Percentiles rank a stretch among this genome's conserved stretches.
Evolutionary conservation across 805 yeast genomes (phyloP).

Genomic region (Danielia reshetovae): DNA sequence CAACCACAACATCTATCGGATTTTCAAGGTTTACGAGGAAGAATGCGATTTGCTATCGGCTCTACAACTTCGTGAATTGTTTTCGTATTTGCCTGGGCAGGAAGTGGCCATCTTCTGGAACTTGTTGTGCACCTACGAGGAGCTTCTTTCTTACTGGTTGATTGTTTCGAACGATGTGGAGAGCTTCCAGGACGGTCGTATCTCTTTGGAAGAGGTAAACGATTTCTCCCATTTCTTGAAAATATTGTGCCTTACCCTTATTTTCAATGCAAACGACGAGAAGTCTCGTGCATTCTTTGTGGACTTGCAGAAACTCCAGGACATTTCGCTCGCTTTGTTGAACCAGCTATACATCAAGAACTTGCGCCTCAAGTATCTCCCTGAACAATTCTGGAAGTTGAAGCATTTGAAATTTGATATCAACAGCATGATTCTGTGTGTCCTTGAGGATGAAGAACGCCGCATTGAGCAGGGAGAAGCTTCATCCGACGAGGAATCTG

Average conservation of each 20-base stretch:
- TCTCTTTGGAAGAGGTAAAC: constrained; percentile 35
- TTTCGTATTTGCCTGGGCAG: neutral
- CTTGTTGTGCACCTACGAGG: constrained; percentile 48
- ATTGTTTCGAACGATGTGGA: constrained; percentile 66
- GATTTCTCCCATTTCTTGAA: constrained; percentile 47
- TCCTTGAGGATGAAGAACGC: constrained; percentile 43
- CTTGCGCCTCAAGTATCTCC: constrained; percentile 53
- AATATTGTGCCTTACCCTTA: constrained; percentile 45
- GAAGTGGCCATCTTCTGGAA: constrained; percentile 27
- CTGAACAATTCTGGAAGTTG: constrained; percentile 51
- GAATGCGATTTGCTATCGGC: constrained; percentile 1
- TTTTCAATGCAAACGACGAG: constrained; percentile 30
- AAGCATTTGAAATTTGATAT: constrained; percentile 27
- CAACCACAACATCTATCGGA: constrained; percentile 14
- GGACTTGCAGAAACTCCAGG: constrained; percentile 15
- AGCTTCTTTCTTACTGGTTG: constrained; percentile 62
- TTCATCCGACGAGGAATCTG: constrained; percentile 14
- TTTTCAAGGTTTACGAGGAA: constrained; percentile 9
- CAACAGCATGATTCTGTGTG: constrained; percentile 31
- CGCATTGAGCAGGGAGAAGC: constrained; percentile 10
- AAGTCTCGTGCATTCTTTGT: constrained; percentile 6
- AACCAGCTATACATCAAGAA: constrained; percentile 66
- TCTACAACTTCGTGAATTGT: constrained; percentile 1
- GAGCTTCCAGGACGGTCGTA: constrained; percentile 41
- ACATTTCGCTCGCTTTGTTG: constrained; percentile 47